Conservation (phyloP, 768 basidiomycete genomes). For the Pisolithus marmoratus region DNA sequence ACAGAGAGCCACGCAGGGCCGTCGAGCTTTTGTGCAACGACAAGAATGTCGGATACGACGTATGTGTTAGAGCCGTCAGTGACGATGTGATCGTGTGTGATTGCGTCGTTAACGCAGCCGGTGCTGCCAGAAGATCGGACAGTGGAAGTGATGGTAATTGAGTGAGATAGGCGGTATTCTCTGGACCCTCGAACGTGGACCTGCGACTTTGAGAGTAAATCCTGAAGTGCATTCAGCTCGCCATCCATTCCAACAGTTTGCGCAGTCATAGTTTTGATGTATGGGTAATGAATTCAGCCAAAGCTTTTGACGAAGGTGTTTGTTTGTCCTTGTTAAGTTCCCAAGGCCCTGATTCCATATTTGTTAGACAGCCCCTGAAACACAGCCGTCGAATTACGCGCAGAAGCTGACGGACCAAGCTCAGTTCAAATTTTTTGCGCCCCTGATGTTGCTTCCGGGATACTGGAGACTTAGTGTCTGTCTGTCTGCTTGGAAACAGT, state of each 20-base stretch:
- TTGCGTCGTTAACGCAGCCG: constrained; percentile 72
- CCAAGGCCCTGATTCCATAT: too few species aligned
- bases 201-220: constrained; percentile 19
- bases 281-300: too few species aligned
- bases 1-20: constrained; percentile 65
- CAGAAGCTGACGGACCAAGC: too few species aligned
- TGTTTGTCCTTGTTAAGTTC: too few species aligned
- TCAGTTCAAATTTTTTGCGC: too few species aligned
- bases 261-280: constrained; percentile 13
- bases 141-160: constrained; percentile 64
- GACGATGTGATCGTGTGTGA: constrained; percentile 84
- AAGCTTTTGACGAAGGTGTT: too few species aligned
- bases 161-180: constrained; percentile 49
- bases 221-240: constrained; percentile 20
- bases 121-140: constrained; percentile 64
- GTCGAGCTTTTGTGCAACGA: constrained; percentile 79
- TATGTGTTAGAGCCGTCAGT: constrained; percentile 82
- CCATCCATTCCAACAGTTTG: constrained; percentile 1
- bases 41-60: constrained; percentile 88
- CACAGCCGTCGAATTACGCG: too few species aligned
- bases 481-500: too few species aligned
- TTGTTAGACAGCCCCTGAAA: too few species aligned
- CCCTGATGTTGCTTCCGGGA: too few species aligned
- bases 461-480: too few species aligned
- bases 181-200: constrained; percentile 11